Evolutionary conservation across 345 rosid genomes (phyloP), one percentile per base, ranked within the genome.

Genomic region (Xanthoceras sorbifolium): DNA sequence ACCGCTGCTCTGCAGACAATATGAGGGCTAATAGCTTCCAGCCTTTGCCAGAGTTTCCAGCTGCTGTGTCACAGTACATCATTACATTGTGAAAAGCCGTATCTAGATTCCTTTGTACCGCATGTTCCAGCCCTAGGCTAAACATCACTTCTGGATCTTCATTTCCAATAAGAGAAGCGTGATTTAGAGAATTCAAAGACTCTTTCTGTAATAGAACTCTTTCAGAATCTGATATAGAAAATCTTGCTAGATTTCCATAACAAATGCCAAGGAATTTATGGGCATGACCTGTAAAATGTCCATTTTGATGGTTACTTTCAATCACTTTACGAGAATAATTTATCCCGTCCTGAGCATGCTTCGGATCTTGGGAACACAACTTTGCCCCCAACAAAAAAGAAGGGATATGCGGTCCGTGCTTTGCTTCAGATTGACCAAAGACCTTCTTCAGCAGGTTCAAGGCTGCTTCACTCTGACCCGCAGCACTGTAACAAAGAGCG

Each of bases 401-500:
- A 82, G 82, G 87, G 55, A 85, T 40, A 69, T 86, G 88, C 0
- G 92, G 87, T 63, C 76, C 78, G 76, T 79, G 82, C 79, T 84
- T 92, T 68, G 97, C 84, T 83, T 97, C 92, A 50, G 98, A 97
- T 81, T 73, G 83, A 65, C 96, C 86, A 0, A 82, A 82, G 69
- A 90, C 84, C 80, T 91, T 87, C 81, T 84, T 86, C 28, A 92
- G 81, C 69, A 94, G 89, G 87, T 94, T 92, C 77, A 94, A 78
- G 63, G 98, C 94, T 36, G 84, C 76, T 76, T 90, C 90, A 80
- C 86, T 84, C 75, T 91, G 88, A 68, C 90, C 92, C 4, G 91
- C 91, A 78, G 97, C 97, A 78, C 84, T 81, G 78, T 92, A 92
- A 85, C 97, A 94, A 65, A 94, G 94, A 52, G 97, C 95, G 66